Conservation (phyloP, 371 early-diverging fungal species). For the Actinomortierella ambigua region DNA sequence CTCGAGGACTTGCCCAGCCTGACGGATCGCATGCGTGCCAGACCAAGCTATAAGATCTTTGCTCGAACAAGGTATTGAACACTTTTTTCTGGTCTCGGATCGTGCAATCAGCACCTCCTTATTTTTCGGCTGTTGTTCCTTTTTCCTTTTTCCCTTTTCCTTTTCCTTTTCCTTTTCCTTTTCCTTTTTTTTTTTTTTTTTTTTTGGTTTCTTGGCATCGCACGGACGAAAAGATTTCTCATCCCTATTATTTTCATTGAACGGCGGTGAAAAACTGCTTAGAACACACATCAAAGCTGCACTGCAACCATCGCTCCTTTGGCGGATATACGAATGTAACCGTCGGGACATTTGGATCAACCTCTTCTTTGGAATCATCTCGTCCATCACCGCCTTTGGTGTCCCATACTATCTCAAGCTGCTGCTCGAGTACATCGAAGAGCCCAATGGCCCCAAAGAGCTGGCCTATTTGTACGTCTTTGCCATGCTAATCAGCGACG, state of each 20-base stretch:
- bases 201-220: not conserved
- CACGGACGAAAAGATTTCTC: too few species aligned
- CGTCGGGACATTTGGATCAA: conserved; percentile 36
- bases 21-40: conserved; percentile 39
- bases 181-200: not conserved
- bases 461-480: conserved; percentile 52
- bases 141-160: not conserved
- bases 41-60: conserved; percentile 36
- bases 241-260: too few species aligned
- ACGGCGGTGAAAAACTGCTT: too few species aligned
- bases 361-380: conserved; percentile 37
- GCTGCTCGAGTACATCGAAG: conserved; percentile 50
- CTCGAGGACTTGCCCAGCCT: conserved; percentile 27
- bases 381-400: conserved; percentile 45
- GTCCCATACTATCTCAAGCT: conserved; percentile 55
- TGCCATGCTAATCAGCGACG: conserved; percentile 51
- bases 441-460: conserved; percentile 35
- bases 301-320: conserved; percentile 16
- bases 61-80: conserved; percentile 31
- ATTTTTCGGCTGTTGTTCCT: not conserved
- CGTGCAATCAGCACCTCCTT: too few species aligned
- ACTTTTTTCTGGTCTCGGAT: too few species aligned
- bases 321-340: conserved; percentile 33
- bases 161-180: not conserved
- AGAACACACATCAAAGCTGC: conserved; percentile 17